Conservation (phyloP, 768 basidiomycete species). For the Auriscalpium vulgare region DNA sequence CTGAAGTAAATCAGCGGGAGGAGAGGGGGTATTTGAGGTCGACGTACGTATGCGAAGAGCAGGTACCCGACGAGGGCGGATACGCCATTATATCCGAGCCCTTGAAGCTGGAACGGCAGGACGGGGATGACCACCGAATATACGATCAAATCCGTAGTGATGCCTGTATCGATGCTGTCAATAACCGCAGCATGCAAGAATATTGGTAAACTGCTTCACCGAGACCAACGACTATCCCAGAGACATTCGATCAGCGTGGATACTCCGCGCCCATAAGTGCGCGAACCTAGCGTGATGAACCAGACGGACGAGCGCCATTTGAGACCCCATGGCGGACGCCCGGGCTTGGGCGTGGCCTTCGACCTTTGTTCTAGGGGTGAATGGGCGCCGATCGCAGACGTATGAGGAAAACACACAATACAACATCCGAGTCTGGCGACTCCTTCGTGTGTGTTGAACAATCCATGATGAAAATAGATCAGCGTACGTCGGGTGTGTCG, state of each 20-base stretch:
- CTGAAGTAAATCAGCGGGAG: conserved; percentile 7
- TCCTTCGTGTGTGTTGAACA: no score
- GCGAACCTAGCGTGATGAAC: conserved; percentile 41
- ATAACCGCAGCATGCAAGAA: no score
- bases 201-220: not conserved
- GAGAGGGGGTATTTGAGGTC: not conserved
- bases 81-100: conserved; percentile 25
- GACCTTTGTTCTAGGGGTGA: no score
- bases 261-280: no score
- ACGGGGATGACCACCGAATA: conserved; percentile 34
- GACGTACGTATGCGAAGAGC: conserved; percentile 31
- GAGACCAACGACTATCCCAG: no score
- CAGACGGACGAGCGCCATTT: conserved; percentile 51
- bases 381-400: no score
- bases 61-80: conserved; percentile 31
- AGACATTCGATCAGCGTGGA: no score
- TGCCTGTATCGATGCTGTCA: conserved; percentile 32
- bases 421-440: no score
- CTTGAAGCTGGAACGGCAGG: conserved; percentile 29
- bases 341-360: no score
- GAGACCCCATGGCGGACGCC: conserved; percentile 33
- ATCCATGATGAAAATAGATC: no score
- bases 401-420: no score
- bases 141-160: conserved; percentile 27
- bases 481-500: no score